Percentiles rank a stretch among this genome's conserved stretches.
Conservation (phyloP, 1,139 yeast genomes). For the Geotrichum fermentans region DNA sequence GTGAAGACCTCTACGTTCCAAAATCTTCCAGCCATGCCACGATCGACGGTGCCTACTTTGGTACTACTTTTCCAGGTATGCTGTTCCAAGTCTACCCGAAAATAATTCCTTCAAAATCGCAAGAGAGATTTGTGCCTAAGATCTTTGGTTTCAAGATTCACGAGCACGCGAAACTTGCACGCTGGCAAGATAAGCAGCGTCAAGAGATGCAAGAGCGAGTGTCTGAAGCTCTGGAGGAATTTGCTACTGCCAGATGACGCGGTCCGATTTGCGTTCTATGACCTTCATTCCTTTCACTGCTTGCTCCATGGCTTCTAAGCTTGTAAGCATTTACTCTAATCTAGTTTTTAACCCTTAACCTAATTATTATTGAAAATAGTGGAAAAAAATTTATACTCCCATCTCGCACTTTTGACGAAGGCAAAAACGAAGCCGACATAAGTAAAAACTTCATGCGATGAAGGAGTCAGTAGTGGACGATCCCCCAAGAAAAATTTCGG, state of each 20-base stretch:
- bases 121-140: conserved; percentile 78
- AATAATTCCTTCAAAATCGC: conserved; percentile 57
- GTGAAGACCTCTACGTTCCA: conserved; percentile 93
- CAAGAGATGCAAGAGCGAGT: conserved; percentile 47
- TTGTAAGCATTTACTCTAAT: not conserved
- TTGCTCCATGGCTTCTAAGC: not conserved
- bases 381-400: not conserved
- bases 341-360: not conserved
- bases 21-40: conserved; percentile 78
- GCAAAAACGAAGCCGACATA: not conserved
- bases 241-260: too few relatives aligned
- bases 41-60: conserved; percentile 95
- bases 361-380: not conserved
- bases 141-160: conserved; percentile 93
- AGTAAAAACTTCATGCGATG: conserved; percentile 44
- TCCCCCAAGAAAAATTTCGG: conserved; percentile 86
- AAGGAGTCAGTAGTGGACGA: conserved; percentile 73
- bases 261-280: too few relatives aligned
- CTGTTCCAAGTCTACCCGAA: conserved; percentile 88
- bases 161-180: conserved; percentile 78
- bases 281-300: not conserved
- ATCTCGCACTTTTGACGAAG: not conserved
- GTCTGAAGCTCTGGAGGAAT: conserved; percentile 4
- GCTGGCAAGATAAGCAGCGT: conserved; percentile 87
- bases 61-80: conserved; percentile 96